Evolutionary conservation across 352 stramenopile species (phyloP).

Genomic region (Aphanomyces invadans): DNA sequence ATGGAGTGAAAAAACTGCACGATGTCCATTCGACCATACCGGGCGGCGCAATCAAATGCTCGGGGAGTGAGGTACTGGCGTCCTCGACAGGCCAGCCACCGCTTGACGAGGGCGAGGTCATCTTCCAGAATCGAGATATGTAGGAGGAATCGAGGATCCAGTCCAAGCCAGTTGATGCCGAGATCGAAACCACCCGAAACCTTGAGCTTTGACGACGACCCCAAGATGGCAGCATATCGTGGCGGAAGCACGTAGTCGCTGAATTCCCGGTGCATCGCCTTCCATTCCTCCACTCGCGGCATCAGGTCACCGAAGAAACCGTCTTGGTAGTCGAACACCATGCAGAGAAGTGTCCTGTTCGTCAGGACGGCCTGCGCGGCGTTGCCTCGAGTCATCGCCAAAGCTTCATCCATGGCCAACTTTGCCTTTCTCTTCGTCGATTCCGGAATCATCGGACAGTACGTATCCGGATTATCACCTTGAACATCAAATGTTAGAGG

Average conservation of each 20-base stretch:
- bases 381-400: background rate
- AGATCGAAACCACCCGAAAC: slow-evolving; percentile 20
- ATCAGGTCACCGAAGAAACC: slow-evolving; percentile 22
- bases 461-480: too few species aligned
- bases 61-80: slow-evolving; percentile 8
- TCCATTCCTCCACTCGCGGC: slow-evolving; percentile 18
- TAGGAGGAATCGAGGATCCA: slow-evolving; percentile 15
- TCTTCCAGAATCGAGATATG: slow-evolving; percentile 23
- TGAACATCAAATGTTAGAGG: too few species aligned
- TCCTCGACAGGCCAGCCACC: slow-evolving; percentile 20
- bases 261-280: slow-evolving; percentile 17
- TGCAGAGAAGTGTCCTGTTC: background rate
- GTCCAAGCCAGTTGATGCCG: slow-evolving; percentile 22
- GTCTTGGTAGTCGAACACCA: slow-evolving; percentile 16
- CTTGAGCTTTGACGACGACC: background rate
- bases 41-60: slow-evolving; percentile 17
- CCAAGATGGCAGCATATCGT: background rate
- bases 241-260: slow-evolving; percentile 20
- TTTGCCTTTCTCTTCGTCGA: too few species aligned
- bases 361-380: background rate
- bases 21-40: slow-evolving; percentile 9
- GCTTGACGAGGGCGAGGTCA: slow-evolving; percentile 7
- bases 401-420: background rate
- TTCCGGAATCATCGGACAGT: too few species aligned
- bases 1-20: slow-evolving; percentile 11